phyloP scores from a whole-genome alignment of 352 stramenopile species.

The Phytophthora quininea region DNA sequence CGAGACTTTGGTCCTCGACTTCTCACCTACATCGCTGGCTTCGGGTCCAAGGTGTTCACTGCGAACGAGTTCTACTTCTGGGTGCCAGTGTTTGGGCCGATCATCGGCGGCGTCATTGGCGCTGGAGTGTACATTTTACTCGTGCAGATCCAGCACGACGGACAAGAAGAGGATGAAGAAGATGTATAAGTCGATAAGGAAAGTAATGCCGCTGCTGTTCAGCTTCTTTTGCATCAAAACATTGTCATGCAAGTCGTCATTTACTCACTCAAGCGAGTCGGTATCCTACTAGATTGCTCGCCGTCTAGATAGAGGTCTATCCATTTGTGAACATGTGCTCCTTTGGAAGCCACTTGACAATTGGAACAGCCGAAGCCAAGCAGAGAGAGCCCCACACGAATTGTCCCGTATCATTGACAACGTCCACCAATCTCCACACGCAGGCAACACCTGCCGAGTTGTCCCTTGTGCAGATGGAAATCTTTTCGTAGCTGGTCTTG shows the following conservation, averaged over 20 bases:
- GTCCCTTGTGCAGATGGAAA: constrained; percentile 16
- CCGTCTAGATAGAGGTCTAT: neutral
- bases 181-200: constrained; percentile 8
- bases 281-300: neutral
- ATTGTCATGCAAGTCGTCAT: no score
- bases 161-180: constrained; percentile 22
- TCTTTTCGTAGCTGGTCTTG: neutral
- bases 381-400: constrained; percentile 7
- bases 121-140: constrained; percentile 54
- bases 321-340: constrained; percentile 1
- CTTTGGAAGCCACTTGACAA: constrained; percentile 2
- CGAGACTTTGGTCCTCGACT: constrained; percentile 48
- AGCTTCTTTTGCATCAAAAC: neutral
- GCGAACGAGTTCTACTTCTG: constrained; percentile 61
- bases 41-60: constrained; percentile 62
- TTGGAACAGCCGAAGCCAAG: constrained; percentile 12
- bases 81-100: constrained; percentile 56
- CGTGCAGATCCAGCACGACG: constrained; percentile 59
- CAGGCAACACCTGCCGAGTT: constrained; percentile 20
- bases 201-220: neutral
- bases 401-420: constrained; percentile 15
- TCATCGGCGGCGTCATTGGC: constrained; percentile 47
- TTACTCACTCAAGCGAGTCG: no score
- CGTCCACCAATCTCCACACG: constrained; percentile 12
- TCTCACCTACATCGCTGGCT: constrained; percentile 57